Base-by-base conservation (phyloP, 805 yeast genomes). In the Hanseniaspora singularis region DNA sequence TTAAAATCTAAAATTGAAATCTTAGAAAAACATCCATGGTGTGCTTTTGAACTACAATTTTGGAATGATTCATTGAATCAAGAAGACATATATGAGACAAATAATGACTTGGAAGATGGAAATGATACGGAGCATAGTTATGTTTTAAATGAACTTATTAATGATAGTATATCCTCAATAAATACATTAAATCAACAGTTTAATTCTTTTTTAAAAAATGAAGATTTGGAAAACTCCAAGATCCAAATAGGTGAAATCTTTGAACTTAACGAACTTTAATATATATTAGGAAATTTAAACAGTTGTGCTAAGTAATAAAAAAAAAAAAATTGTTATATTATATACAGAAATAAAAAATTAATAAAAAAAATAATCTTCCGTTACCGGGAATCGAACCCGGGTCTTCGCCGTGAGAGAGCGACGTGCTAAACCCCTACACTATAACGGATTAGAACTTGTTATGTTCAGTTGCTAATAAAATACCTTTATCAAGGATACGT, bases 11-110 rank as follows among this genome's bases (percentile, higher is more conserved):
- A 53, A 33, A 50, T 60, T n/a, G 49, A 53, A 6, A 31, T 37
- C 9, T 57, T 58, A 43, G 44, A 52, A 30, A 39, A 38, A 24
- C 51, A 49, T 27, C 57, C 60, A 8, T 54, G 53, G 50, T 47
- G 40, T 15, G 48, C 54, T 5, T 56, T 51, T 43, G 49, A 45
- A 34, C 49, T 15, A 31, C 46, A n/a, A 46, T 54, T 27, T 32
- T 54, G 39, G 43, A 28, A 14, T 40, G 27, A 26, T 26, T 19
- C 10, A 36, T 12, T 6, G 26, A 19, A 40, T 8, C 14, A 31
- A 15, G 30, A 40, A 14, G 22, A 31, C 9, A 20, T 3, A 2
- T 6, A 7, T 10, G 16, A 34, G 20, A 12, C 6, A 34, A 18
- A 19, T 19, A 7, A 19, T 20, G 11, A 7, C 7, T 7, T 18